Evolutionary conservation across 2,329 filamentous ascomycete genomes (phyloP).

Genomic region (Aspergillus transmontanensis): DNA sequence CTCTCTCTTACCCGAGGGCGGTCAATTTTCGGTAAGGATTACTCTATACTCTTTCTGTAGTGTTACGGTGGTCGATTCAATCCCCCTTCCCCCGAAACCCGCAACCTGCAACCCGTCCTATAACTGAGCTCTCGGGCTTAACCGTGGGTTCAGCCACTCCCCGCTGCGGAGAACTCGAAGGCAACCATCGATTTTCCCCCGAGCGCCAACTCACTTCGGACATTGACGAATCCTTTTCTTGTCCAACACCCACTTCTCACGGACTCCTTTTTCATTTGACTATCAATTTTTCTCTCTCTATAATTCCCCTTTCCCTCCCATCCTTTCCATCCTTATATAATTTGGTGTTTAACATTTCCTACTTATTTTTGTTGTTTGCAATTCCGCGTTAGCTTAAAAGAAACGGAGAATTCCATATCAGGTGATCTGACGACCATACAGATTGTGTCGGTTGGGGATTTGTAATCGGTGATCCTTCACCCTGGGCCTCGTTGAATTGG

Average conservation of each 20-base stretch:
- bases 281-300: conserved; percentile 1
- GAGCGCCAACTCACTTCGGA: conserved; percentile 9
- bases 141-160: conserved; percentile 4
- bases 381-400: background rate
- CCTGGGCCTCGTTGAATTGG: conserved; percentile 15
- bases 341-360: background rate
- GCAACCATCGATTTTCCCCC: conserved; percentile 10
- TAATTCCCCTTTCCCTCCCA: background rate
- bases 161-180: conserved; percentile 14
- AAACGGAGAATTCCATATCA: conserved; percentile 1
- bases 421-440: conserved; percentile 11
- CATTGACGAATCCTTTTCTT: conserved; percentile 6
- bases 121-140: background rate
- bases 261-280: background rate
- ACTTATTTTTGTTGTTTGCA: background rate
- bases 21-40: background rate
- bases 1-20: background rate
- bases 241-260: conserved; percentile 5
- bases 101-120: background rate
- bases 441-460: conserved; percentile 13
- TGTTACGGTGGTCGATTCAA: background rate
- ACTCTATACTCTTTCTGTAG: background rate
- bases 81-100: background rate
- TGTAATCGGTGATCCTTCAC: conserved; percentile 21
- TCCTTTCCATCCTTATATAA: conserved; percentile 3